Base-by-base conservation (phyloP, 768 basidiomycete species). In the Mrakia gelida region DNA sequence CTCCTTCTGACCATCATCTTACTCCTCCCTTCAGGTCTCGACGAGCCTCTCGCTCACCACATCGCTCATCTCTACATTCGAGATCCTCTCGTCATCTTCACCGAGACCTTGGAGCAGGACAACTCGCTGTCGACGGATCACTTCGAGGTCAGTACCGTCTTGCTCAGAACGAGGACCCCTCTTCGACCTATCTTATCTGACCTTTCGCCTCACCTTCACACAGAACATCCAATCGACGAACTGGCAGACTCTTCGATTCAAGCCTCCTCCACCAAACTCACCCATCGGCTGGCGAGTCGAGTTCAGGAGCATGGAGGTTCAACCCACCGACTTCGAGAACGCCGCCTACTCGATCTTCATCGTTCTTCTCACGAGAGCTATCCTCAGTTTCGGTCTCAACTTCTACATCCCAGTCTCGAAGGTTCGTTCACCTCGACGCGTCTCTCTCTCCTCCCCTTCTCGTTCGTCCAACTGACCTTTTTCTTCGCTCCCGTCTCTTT, bases 211-310 rank as follows among this genome's bases (percentile, higher is more conserved):
- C 5, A 23, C 10, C 61, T 52, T 54, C 73, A 4, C 84, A 1
- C 45, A 96, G 92, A 98, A 98, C 82, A 91, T 99, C 34, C 97
- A 99, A 89, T 98, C 97, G 2, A 99, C 97, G 6, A 99, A 99
- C 82, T 99, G 97, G 97, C 97, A 99, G 86, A 98, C 97, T 0
- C 87, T 99, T 45, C 90, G 97, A 70, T 99, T 99, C 89, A 99
- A 99, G 84, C 97, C 97, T 3, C 97, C 97, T 18, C 96, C 97
- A 38, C 91, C 93, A 7, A 91, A 92, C 75, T 94, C 96, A 8
- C 84, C 90, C 10, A 98, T 98, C 75, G 97, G 96, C 45, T 99
- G 97, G 97, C 88, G 97, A 59, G 96, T 98, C 7, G 97, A 99
- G 84, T 99, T 99, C 85, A 88, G 97, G 77, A 94, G 92, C 83